phyloP scores from a whole-genome alignment of 2,329 filamentous ascomycete species.

The Colletotrichum tanaceti region DNA sequence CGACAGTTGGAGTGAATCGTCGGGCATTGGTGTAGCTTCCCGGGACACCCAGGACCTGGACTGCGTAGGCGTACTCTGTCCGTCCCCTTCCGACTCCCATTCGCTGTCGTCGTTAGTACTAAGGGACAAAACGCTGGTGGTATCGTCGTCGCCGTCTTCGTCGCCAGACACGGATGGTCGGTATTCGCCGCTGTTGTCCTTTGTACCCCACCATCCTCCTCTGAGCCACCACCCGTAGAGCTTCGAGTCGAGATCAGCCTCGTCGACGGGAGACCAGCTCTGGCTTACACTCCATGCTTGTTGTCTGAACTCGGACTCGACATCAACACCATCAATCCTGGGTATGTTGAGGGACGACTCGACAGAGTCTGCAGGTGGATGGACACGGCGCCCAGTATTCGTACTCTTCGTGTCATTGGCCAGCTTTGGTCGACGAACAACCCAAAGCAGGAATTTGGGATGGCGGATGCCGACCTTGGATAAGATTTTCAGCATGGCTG shows the following conservation, averaged over 20 bases:
- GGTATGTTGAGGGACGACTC: constrained; percentile 62
- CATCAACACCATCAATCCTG: constrained; percentile 75
- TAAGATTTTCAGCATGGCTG: constrained; percentile 65
- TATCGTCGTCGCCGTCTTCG: constrained; percentile 73
- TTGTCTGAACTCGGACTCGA: constrained; percentile 82
- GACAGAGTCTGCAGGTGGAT: not conserved
- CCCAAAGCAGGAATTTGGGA: constrained; percentile 72
- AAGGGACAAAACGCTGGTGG: constrained; percentile 81
- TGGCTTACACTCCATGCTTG: constrained; percentile 58
- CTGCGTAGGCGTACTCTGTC: constrained; percentile 80
- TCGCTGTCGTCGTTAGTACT: constrained; percentile 58
- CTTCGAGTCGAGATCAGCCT: constrained; percentile 76
- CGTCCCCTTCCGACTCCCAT: constrained; percentile 61
- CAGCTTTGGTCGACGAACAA: constrained; percentile 56
- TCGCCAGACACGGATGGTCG: constrained; percentile 56
- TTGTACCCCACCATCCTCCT: constrained; percentile 86
- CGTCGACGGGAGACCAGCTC: constrained; percentile 58
- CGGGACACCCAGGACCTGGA: constrained; percentile 52
- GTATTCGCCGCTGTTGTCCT: constrained; percentile 86
- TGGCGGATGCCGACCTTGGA: constrained; percentile 69
- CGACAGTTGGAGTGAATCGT: constrained; percentile 71
- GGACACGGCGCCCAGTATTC: constrained; percentile 8
- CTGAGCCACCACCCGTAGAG: constrained; percentile 87
- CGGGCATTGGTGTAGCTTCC: constrained; percentile 69
- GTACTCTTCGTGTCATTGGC: constrained; percentile 36